A percentile compares a stretch with the other conserved stretches of the same genome.
Evolutionary conservation across 306 rosid species (phyloP).

Genomic region (Betula pendula): DNA sequence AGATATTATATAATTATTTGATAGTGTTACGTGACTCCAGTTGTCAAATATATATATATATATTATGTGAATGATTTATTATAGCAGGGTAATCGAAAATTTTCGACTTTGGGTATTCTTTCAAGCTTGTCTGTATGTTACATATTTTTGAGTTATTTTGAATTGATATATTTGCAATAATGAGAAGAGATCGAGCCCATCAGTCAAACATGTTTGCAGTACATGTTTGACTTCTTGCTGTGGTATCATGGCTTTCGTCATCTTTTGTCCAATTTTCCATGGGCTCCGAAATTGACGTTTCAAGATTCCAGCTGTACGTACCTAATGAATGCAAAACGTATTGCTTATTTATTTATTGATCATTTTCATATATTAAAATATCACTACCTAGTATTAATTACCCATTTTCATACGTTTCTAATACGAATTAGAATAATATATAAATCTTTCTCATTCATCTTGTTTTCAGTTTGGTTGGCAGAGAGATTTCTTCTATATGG

Average conservation of each 20-base stretch:
- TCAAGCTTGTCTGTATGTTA: too few relatives aligned
- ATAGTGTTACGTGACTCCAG: background rate
- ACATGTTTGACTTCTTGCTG: conserved; percentile 3
- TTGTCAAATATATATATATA: too few relatives aligned
- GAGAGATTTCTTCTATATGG: background rate
- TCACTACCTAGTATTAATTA: background rate
- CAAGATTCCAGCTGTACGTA: background rate
- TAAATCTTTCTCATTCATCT: background rate
- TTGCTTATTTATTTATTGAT: background rate
- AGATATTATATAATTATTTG: background rate
- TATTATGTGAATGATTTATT: too few relatives aligned
- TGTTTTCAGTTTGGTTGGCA: background rate
- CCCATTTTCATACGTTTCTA: background rate
- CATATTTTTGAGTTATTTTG: too few relatives aligned
- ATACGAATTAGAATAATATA: background rate
- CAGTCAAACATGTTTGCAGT: conserved; percentile 3
- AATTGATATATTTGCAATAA: too few relatives aligned
- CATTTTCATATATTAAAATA: background rate
- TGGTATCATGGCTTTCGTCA: conserved; percentile 2
- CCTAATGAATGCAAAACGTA: background rate
- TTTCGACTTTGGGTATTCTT: too few relatives aligned
- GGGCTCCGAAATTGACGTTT: background rate
- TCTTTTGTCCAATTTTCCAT: background rate
- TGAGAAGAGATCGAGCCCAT: too few relatives aligned
- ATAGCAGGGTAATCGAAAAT: too few relatives aligned